A percentile compares a stretch with the other conserved stretches of the same genome.
phyloP scores from a whole-genome alignment of 2,329 filamentous ascomycete species.

The Stemphylium lycopersici region DNA sequence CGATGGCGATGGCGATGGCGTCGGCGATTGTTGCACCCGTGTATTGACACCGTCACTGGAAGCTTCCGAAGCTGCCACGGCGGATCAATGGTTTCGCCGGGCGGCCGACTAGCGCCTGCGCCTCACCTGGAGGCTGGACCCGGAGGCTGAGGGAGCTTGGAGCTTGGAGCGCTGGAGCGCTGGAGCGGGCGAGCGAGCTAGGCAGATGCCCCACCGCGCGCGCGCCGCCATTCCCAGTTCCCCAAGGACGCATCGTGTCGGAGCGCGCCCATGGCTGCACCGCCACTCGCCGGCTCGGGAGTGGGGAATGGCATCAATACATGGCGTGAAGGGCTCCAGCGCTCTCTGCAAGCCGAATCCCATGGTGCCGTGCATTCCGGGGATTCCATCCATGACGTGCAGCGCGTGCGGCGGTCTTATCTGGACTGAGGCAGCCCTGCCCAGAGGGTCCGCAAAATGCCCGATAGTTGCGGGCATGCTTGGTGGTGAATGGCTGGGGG shows the following conservation, averaged over 20 bases:
- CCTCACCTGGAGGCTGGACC: neutral
- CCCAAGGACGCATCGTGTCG: neutral
- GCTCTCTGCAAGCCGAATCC: neutral
- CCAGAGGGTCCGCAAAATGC: constrained; percentile 5
- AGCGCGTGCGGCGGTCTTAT: constrained; percentile 9
- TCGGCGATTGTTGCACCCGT: constrained; percentile 1
- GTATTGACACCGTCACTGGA: constrained; percentile 16
- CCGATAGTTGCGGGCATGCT: constrained; percentile 10
- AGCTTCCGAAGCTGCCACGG: constrained; percentile 23
- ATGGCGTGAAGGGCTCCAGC: neutral
- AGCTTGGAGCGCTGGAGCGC: too few relatives aligned
- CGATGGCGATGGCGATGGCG: constrained; percentile 6
- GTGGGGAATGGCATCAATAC: neutral
- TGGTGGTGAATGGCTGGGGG: constrained; percentile 18
- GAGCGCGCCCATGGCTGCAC: neutral
- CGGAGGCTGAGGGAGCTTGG: too few relatives aligned
- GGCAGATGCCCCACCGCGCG: neutral
- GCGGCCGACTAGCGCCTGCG: neutral
- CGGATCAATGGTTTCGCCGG: constrained; percentile 20
- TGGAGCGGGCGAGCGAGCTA: too few relatives aligned
- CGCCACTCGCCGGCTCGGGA: neutral
- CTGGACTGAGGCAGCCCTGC: constrained; percentile 12
- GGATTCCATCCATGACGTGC: neutral
- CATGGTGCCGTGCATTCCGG: neutral
- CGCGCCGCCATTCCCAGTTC: neutral